phyloP scores from a whole-genome alignment of 306 rosid genomes.

The Trifolium dubium region DNA sequence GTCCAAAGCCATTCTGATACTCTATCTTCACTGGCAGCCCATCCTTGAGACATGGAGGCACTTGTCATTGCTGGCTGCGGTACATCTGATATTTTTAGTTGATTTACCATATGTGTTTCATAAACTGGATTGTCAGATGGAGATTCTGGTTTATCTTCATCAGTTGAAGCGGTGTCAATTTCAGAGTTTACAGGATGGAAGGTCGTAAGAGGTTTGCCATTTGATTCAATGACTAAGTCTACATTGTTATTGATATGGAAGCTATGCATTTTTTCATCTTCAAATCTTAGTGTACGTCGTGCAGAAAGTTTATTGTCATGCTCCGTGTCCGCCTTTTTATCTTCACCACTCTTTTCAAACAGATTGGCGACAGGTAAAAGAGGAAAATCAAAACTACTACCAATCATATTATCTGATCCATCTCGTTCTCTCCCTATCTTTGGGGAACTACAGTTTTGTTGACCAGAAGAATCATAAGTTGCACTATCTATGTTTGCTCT shows the following conservation, averaged over 20 bases:
- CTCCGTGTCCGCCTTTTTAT: conserved; percentile 45
- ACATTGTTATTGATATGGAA: conserved; percentile 73
- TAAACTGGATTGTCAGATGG: conserved; percentile 45
- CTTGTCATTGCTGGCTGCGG: conserved; percentile 58
- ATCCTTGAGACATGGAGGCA: conserved; percentile 52
- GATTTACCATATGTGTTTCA: conserved; percentile 53
- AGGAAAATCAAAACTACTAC: conserved; percentile 70
- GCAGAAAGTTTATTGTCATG: conserved; percentile 46
- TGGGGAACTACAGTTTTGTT: conserved; percentile 54
- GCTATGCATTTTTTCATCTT: conserved; percentile 71
- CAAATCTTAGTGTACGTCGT: conserved; percentile 51
- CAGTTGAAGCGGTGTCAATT: conserved; percentile 61
- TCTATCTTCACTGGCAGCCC: conserved; percentile 59
- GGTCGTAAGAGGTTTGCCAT: conserved; percentile 49
- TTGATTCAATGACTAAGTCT: conserved; percentile 74
- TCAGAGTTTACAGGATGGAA: conserved; percentile 55
- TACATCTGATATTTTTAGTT: conserved; percentile 72
- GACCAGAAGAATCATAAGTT: conserved; percentile 54
- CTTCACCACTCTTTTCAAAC: conserved; percentile 59
- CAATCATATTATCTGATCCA: conserved; percentile 52
- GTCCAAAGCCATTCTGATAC: conserved; percentile 99
- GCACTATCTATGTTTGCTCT: conserved; percentile 65
- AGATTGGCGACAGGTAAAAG: conserved; percentile 66
- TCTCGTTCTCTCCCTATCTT: conserved; percentile 56
- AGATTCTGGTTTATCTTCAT: conserved; percentile 51